Evolutionary conservation across 2,329 filamentous ascomycete genomes (phyloP).

Genomic region (Aspergillus pseudonomiae): DNA sequence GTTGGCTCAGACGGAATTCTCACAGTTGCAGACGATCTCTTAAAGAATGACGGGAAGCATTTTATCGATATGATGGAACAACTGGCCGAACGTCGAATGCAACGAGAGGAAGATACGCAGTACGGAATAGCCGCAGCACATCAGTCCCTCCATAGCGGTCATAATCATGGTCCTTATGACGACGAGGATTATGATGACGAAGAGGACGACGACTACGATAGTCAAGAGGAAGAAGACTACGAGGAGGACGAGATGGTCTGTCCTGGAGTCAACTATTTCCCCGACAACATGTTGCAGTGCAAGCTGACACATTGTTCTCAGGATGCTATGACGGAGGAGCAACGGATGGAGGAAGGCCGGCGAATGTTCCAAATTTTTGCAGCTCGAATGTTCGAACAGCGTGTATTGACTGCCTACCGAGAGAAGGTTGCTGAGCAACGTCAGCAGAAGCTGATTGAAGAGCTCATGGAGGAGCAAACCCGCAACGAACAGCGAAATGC

Average conservation of each 20-base stretch:
- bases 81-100: conserved; percentile 94
- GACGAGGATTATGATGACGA: conserved; percentile 74
- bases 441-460: conserved; percentile 85
- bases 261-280: conserved; percentile 14
- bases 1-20: conserved; percentile 77
- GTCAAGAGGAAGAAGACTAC: conserved; percentile 66
- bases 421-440: conserved; percentile 95
- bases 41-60: conserved; percentile 98
- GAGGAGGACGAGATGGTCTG: conserved; percentile 68
- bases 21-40: conserved; percentile 94
- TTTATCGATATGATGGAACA: conserved; percentile 99
- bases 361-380: conserved; percentile 99
- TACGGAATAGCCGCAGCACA: conserved; percentile 64
- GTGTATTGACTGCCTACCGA: conserved; percentile 93
- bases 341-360: conserved; percentile 97
- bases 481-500: conserved; percentile 79
- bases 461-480: conserved; percentile 82
- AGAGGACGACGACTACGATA: conserved; percentile 70
- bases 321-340: conserved; percentile 96
- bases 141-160: conserved; percentile 65
- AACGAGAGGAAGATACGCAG: conserved; percentile 87
- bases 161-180: conserved; percentile 76
- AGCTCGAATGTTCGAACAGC: conserved; percentile 97
- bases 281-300: conserved; percentile 23
- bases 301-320: conserved; percentile 52